Base-by-base conservation (phyloP, 108 stramenopile species). In the Aureococcus anophagefferens region DNA sequence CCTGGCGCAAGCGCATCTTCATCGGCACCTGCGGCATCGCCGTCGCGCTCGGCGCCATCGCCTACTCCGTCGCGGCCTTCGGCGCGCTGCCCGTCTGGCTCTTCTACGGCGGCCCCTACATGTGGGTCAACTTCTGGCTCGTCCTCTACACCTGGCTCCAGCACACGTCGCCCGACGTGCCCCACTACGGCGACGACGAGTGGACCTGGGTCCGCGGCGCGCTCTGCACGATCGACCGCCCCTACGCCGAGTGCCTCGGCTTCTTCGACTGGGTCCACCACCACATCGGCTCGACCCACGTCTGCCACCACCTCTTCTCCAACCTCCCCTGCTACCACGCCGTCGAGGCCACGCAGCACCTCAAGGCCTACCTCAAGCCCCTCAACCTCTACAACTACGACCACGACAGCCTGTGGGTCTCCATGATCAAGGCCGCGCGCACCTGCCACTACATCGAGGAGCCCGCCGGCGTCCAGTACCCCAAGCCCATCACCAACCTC, bases 101-200 rank as follows among this genome's bases (percentile, higher is more conserved):
- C 35, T 96, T 91, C 92, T 99, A 98, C 88, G 79, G 89, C 71
- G 83, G 90, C 34, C 98, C 79, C 17, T 96, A 97, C 87, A 79
- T 94, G 74, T 81, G 93, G 74, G 87, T 85, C 74, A 97, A 99
- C 72, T 86, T 85, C 36, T 94, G 95, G 91, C 88, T 99, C 74
- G 96, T 98, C n/a, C 83, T 96, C 34, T 97, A 97, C 91, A 99
- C 98, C 16, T 99, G 92, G 94, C 87, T 99, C 74, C 98, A 99
- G 84, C 98, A 99, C 88, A 95, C 92, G 30, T 95, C 97, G 72
- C 92, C 95, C 5, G 93, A 88, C 81, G 89, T 99, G 74, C 98
- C 96, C 18, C 98, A 99, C 65, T 97, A 94, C 77, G 90, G 95
- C 13, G 90, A 86, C 35, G 90, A 80, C 46, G 91, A 96, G 74